These are phyloP conservation scores for Cucurbita maxima DNA, from an alignment of 306 rosid genomes.

Conservation along the genomic window DNA sequence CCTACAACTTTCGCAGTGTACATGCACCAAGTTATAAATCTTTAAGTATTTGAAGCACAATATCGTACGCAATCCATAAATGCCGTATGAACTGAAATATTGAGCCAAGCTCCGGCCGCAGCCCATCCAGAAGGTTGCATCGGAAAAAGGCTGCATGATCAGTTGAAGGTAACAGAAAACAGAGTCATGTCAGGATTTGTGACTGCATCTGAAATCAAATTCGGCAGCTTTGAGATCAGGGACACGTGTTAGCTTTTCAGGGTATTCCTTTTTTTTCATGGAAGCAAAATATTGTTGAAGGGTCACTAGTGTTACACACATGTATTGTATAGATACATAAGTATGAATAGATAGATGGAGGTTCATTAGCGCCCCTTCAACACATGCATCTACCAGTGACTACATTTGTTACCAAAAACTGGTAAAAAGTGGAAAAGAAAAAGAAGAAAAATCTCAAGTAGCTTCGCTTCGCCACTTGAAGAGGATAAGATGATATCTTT, in stretches of 20 bases:
- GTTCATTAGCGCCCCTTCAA: no score
- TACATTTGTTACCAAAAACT: no score
- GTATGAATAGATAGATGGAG: no score
- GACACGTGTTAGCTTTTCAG: background rate
- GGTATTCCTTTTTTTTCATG: background rate
- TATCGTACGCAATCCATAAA: no score
- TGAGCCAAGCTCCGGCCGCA: background rate
- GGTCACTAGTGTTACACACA: no score
- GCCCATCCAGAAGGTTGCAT: background rate
- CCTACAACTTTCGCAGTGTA: background rate
- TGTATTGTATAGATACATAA: no score
- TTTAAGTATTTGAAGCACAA: no score
- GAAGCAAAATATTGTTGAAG: no score
- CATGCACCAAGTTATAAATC: background rate
- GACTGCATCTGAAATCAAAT: background rate
- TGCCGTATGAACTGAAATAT: no score
- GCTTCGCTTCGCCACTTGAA: background rate
- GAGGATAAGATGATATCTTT: conserved; percentile 10
- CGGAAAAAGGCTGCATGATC: background rate
- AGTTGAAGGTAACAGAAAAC: background rate
- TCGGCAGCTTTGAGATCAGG: background rate
- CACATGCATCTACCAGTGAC: no score
- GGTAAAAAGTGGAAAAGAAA: no score
- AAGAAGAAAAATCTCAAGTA: background rate
- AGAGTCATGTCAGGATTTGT: background rate